Percentiles rank a stretch among this genome's conserved stretches.
phyloP scores from a whole-genome alignment of 2,329 filamentous ascomycete species.

The Colletotrichum chlorophyti region DNA sequence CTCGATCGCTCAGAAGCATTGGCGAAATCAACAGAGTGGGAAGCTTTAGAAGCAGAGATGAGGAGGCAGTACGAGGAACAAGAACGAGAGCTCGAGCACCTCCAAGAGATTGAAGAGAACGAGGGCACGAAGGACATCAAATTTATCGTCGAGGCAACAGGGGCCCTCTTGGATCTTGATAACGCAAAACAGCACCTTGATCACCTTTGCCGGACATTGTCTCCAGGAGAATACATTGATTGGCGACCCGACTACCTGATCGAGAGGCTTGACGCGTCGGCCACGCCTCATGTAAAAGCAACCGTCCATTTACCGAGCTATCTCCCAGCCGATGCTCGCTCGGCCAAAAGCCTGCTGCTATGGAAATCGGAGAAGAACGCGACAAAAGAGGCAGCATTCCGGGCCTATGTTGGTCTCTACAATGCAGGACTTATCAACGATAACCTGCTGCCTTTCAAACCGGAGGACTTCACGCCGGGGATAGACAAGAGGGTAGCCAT shows the following conservation, averaged over 20 bases:
- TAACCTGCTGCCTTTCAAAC: slow-evolving; percentile 71
- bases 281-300: slow-evolving; percentile 51
- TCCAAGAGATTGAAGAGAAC: slow-evolving; percentile 55
- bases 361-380: slow-evolving; percentile 79
- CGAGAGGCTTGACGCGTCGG: slow-evolving; percentile 41
- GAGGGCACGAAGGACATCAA: slow-evolving; percentile 34
- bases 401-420: slow-evolving; percentile 77
- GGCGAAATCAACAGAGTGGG: slow-evolving; percentile 65
- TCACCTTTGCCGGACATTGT: slow-evolving; percentile 77
- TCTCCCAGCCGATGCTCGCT: slow-evolving; percentile 68
- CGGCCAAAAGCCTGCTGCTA: slow-evolving; percentile 51
- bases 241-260: slow-evolving; percentile 72
- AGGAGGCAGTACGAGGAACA: slow-evolving; percentile 72
- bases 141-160: slow-evolving; percentile 49
- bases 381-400: slow-evolving; percentile 81
- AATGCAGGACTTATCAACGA: slow-evolving; percentile 76
- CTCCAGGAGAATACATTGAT: slow-evolving; percentile 66
- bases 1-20: slow-evolving; percentile 37
- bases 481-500: slow-evolving; percentile 45
- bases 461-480: slow-evolving; percentile 45
- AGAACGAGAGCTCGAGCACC: slow-evolving; percentile 53
- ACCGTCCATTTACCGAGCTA: slow-evolving; percentile 75
- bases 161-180: slow-evolving; percentile 74
- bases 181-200: slow-evolving; percentile 79
- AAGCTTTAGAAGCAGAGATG: slow-evolving; percentile 75